Conservation (phyloP, 345 rosid genomes). For the Barbarea vulgaris region DNA sequence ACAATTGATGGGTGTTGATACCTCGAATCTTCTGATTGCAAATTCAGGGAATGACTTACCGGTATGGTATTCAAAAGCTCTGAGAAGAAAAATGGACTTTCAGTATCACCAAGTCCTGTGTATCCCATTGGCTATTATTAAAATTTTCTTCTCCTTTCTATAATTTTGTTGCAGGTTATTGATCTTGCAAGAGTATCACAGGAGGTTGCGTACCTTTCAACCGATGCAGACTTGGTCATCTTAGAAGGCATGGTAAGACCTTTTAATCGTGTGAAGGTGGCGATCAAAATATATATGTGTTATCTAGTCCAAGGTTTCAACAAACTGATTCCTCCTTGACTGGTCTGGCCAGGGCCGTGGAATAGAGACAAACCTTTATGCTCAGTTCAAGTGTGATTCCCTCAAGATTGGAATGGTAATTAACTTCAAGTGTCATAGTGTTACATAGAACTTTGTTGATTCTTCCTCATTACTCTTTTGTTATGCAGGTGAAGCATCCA, state of each 20-base stretch:
- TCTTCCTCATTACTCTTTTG: background rate
- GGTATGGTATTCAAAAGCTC: conserved; percentile 51
- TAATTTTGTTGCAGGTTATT: conserved; percentile 65
- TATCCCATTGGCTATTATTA: background rate
- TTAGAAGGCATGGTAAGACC: conserved; percentile 97
- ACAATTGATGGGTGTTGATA: conserved; percentile 74
- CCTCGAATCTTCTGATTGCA: conserved; percentile 79
- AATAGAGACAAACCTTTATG: conserved; percentile 96
- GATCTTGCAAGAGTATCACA: conserved; percentile 91
- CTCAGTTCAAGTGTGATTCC: conserved; percentile 95
- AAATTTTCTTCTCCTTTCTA: background rate
- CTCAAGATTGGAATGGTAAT: conserved; percentile 96
- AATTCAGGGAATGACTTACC: conserved; percentile 98
- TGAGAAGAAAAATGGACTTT: background rate
- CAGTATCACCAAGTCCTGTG: background rate
- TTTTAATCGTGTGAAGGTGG: background rate
- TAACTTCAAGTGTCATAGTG: background rate
- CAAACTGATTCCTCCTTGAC: conserved; percentile 25
- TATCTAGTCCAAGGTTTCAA: conserved; percentile 18
- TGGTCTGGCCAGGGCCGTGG: conserved; percentile 84
- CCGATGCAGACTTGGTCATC: conserved; percentile 88
- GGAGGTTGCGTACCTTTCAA: conserved; percentile 80
- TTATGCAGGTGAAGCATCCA: conserved; percentile 84
- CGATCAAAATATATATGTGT: background rate
- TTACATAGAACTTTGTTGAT: background rate